Evolutionary conservation across 495 filamentous ascomycete genomes (phyloP).

Genomic region (Paragyromitra xinjiangensis): DNA sequence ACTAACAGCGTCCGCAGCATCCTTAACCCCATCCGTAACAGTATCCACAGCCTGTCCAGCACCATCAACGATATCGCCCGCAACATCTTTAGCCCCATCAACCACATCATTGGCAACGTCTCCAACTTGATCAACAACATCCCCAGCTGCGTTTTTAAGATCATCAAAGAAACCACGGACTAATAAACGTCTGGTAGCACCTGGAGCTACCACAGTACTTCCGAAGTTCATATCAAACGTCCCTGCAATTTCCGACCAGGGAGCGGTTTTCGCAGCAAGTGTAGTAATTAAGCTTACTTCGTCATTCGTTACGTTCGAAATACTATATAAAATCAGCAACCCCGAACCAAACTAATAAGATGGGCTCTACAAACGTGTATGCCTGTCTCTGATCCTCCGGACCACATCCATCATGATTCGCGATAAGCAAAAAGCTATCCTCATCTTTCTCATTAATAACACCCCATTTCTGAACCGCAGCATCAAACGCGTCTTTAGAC

Average conservation of each 20-base stretch:
- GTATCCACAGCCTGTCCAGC: slow-evolving; percentile 2
- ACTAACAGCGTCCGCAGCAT: background rate
- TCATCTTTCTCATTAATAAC: slow-evolving; percentile 57
- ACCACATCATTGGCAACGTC: background rate
- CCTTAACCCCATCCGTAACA: slow-evolving; percentile 2
- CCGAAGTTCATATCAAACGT: slow-evolving; percentile 59
- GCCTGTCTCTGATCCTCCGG: slow-evolving; percentile 55
- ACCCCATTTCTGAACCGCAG: slow-evolving; percentile 57
- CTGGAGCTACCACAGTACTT: slow-evolving; percentile 40
- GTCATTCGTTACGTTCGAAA: slow-evolving; percentile 56
- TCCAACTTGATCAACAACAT: background rate
- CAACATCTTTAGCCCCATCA: slow-evolving; percentile 7
- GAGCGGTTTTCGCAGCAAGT: slow-evolving; percentile 48
- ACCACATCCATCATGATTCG: slow-evolving; percentile 59
- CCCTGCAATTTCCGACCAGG: slow-evolving; percentile 58
- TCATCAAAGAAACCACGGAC: slow-evolving; percentile 26
- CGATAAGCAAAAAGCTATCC: slow-evolving; percentile 58
- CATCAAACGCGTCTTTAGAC: slow-evolving; percentile 55
- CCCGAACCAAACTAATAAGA: background rate
- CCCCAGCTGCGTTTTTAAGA: slow-evolving; percentile 4
- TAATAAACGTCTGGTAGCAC: slow-evolving; percentile 27
- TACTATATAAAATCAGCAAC: slow-evolving; percentile 39
- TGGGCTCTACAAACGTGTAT: slow-evolving; percentile 54
- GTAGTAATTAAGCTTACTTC: slow-evolving; percentile 45
- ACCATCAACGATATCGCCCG: background rate